A percentile compares a stretch with the other conserved stretches of the same genome.
phyloP scores from a whole-genome alignment of 139 green algal genomes.

The Coccomyxa sp. region DNA sequence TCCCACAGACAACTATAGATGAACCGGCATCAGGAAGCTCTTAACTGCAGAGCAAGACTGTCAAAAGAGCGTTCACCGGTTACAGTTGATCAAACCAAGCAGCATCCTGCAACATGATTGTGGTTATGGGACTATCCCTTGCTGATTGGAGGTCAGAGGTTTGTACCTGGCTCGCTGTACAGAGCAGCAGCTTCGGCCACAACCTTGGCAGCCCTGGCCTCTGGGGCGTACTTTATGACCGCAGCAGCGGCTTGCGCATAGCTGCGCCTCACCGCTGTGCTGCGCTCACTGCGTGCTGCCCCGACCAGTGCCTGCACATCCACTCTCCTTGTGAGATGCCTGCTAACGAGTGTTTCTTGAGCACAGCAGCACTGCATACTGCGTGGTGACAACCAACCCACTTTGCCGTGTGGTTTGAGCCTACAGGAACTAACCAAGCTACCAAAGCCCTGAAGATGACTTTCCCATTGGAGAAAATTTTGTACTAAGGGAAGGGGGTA shows the following conservation, averaged over 20 bases:
- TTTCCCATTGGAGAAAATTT: too few relatives aligned
- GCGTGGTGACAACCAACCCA: background rate
- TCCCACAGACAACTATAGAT: background rate
- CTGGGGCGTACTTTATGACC: constrained; percentile 43
- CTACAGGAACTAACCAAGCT: too few relatives aligned
- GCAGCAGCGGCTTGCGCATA: constrained; percentile 62
- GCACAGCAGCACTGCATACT: background rate
- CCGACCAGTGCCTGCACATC: constrained; percentile 23
- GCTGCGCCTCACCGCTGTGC: constrained; percentile 49
- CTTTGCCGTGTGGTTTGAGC: too few relatives aligned
- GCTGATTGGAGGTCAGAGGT: background rate
- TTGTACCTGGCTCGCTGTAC: constrained; percentile 28
- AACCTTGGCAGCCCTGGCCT: constrained; percentile 51
- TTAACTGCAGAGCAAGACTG: background rate
- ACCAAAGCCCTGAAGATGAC: too few relatives aligned
- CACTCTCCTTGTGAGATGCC: background rate
- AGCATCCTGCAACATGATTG: background rate
- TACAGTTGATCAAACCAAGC: background rate
- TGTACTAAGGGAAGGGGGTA: background rate
- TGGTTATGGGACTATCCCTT: too few relatives aligned
- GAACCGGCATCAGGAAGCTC: background rate
- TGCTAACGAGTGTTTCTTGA: background rate
- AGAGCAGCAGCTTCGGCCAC: constrained; percentile 47
- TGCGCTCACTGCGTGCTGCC: constrained; percentile 47
- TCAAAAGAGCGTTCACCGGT: background rate